Base-by-base conservation (phyloP, 179 eudicot genomes). In the Gypsophila paniculata region DNA sequence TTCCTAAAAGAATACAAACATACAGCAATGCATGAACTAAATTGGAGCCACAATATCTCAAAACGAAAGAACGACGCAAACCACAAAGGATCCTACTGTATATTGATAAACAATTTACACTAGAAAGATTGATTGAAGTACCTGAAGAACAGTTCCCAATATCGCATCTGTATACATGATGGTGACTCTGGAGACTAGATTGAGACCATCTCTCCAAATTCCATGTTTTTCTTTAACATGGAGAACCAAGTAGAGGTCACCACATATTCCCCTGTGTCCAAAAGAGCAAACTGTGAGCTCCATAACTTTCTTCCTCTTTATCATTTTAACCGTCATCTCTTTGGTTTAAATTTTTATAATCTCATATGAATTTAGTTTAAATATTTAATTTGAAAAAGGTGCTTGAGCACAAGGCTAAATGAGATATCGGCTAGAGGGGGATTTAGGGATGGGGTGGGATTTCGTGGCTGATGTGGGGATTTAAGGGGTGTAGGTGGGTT, bases 111-210 rank as follows among this genome's bases (percentile, higher is more conserved):
- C 46, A 42, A 42, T 42, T 42, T 6, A 42, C 46, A 9, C 10
- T 42, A 0, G 10, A 9, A 42, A 42, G 11, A 42, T 42, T 6
- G 11, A 42, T 42, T 42, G n/a, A 42, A 48, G 48, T 11, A 93
- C 98, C 98, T 85, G 82, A 18, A 82, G 53, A 72, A 78, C 77
- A 75, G 90, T 79, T 63, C 98, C 96, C 36, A 90, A 75, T 73
- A 93, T 93, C 68, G 98, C 98, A 63, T 93, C 86, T 11, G 88
- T 87, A 78, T 76, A 93, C 81, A 85, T 86, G 78, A 90, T 72
- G 60, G 65, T 86, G 69, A 93, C 76, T 70, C 82, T 84, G 32
- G 98, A 93, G 81, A 83, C 86, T n/a, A 93, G 90, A 84, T 90
- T 78, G 58, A 82, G 80, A 71, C 91, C 96, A 64, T 93, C 91